Evolutionary conservation across 2,329 filamentous ascomycete species (phyloP).

Genomic region (Hirsutella minnesotensis): DNA sequence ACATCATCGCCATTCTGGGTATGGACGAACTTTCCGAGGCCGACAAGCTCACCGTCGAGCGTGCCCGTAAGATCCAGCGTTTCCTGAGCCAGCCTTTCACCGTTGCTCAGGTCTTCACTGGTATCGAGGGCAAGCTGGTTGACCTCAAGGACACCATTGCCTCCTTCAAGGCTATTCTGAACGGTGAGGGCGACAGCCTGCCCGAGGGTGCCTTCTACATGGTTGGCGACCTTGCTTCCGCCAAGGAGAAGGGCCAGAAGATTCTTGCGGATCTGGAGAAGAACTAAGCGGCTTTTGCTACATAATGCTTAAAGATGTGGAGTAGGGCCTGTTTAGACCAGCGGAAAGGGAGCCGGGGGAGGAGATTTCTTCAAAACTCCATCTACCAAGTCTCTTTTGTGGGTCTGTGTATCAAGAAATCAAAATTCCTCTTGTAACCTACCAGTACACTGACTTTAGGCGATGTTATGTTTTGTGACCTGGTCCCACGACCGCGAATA

Average conservation of each 20-base stretch:
- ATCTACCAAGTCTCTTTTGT: conserved; percentile 42
- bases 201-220: conserved; percentile 95
- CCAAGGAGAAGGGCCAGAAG: conserved; percentile 97
- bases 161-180: conserved; percentile 95
- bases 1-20: conserved; percentile 99
- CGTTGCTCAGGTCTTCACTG: conserved; percentile 70
- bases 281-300: conserved; percentile 30
- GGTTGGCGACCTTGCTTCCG: conserved; percentile 92
- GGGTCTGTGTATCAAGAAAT: conserved; percentile 50
- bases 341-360: conserved; percentile 35
- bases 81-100: conserved; percentile 99
- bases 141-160: conserved; percentile 97
- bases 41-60: conserved; percentile 99
- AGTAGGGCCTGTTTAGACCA: conserved; percentile 43
- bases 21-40: conserved; percentile 99
- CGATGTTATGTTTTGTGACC: not conserved
- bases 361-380: conserved; percentile 38
- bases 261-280: conserved; percentile 90
- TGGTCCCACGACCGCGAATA: not conserved
- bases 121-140: conserved; percentile 92
- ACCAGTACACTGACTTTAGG: not conserved
- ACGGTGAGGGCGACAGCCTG: conserved; percentile 88
- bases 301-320: conserved; percentile 22
- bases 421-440: conserved; percentile 28
- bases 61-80: conserved; percentile 99